Evolutionary conservation across 1,139 yeast genomes (phyloP).

Genomic region (Groenewaldozyma sp.): DNA sequence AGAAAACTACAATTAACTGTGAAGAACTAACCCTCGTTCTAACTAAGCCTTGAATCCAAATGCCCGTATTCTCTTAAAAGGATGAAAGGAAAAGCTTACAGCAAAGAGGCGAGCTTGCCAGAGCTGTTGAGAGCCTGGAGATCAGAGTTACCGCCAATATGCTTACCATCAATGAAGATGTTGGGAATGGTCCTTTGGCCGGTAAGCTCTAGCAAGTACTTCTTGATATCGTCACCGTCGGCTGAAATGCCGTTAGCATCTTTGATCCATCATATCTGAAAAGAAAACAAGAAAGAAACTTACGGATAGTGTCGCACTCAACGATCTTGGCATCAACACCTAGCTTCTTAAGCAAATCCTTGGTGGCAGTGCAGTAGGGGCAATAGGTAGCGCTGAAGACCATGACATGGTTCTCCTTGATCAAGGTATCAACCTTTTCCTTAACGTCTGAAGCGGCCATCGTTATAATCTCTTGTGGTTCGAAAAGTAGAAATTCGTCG

Average conservation of each 20-base stretch:
- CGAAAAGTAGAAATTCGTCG: too few relatives aligned
- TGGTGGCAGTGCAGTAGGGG: slow-evolving; percentile 27
- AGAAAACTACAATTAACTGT: too few relatives aligned
- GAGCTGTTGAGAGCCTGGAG: slow-evolving; percentile 38
- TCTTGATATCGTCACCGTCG: slow-evolving; percentile 68
- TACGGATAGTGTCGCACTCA: slow-evolving; percentile 13
- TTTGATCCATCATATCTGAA: too few relatives aligned
- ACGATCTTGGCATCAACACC: slow-evolving; percentile 19
- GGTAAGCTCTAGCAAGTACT: slow-evolving; percentile 61
- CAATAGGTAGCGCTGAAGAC: slow-evolving; percentile 62
- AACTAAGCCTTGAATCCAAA: too few relatives aligned
- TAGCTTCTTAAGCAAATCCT: slow-evolving; percentile 18
- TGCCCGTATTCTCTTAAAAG: not conserved
- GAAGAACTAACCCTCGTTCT: too few relatives aligned
- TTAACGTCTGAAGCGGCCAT: slow-evolving; percentile 15
- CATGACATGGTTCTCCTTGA: slow-evolving; percentile 60
- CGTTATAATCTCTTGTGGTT: too few relatives aligned
- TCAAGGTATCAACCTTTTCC: slow-evolving; percentile 51
- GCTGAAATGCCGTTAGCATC: slow-evolving; percentile 9
- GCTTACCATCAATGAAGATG: slow-evolving; percentile 80
- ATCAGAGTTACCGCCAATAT: slow-evolving; percentile 91
- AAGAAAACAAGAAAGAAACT: slow-evolving; percentile 5
- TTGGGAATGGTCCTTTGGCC: slow-evolving; percentile 95
- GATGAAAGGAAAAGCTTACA: not conserved
- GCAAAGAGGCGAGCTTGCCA: slow-evolving; percentile 17